Evolutionary conservation across 805 yeast species (phyloP).

Genomic region (Pichia nakasei): DNA sequence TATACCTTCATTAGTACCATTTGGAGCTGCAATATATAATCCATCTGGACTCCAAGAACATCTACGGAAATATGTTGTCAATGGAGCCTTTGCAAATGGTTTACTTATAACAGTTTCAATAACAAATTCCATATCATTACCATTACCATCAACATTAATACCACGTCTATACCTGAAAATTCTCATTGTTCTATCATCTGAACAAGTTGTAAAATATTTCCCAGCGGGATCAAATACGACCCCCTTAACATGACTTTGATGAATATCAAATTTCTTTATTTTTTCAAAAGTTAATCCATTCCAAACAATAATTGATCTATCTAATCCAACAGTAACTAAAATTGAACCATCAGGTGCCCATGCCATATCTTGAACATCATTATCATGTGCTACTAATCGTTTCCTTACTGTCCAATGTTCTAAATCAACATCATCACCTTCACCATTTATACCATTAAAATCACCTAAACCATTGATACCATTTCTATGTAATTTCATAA

Average conservation of each 20-base stretch:
- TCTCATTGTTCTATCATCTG: conserved; percentile 89
- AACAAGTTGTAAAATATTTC: conserved; percentile 93
- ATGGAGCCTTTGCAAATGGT: conserved; percentile 83
- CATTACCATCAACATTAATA: conserved; percentile 52
- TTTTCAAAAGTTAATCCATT: conserved; percentile 86
- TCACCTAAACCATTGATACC: neutral
- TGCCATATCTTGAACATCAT: conserved; percentile 94
- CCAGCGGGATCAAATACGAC: conserved; percentile 97
- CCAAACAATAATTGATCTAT: conserved; percentile 89
- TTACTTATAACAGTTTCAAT: conserved; percentile 75
- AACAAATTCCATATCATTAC: conserved; percentile 68
- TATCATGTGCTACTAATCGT: conserved; percentile 91
- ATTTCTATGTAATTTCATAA: conserved; percentile 22
- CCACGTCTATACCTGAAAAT: conserved; percentile 73
- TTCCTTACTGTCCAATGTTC: conserved; percentile 95
- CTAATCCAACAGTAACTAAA: conserved; percentile 89
- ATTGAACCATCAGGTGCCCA: conserved; percentile 96
- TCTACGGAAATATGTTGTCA: conserved; percentile 82
- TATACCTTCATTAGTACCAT: conserved; percentile 78
- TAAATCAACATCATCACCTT: conserved; percentile 54
- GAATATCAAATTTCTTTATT: conserved; percentile 82
- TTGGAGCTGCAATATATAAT: conserved; percentile 76
- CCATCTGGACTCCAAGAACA: conserved; percentile 92
- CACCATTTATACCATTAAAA: conserved; percentile 33
- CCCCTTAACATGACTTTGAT: conserved; percentile 93